phyloP scores from a whole-genome alignment of 176 grass and related monocot genomes.

The Ananas comosus region DNA sequence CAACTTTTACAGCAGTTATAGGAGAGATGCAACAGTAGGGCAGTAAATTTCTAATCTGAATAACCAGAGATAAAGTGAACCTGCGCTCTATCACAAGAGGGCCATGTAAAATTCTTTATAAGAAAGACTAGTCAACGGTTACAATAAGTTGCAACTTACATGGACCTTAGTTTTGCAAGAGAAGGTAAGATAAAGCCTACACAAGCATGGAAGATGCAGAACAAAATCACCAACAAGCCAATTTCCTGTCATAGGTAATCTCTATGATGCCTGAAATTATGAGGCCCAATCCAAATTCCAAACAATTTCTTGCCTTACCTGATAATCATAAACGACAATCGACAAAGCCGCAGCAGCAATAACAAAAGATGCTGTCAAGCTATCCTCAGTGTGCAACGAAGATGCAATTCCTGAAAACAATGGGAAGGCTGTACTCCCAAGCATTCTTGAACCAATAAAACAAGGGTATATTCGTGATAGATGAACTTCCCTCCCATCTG shows the following conservation, averaged over 20 bases:
- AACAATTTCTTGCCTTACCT: constrained; percentile 30
- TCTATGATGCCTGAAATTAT: neutral
- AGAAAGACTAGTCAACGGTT: neutral
- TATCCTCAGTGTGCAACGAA: constrained; percentile 47
- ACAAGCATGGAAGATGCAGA: constrained; percentile 83
- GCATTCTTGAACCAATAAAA: constrained; percentile 81
- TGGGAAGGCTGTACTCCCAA: constrained; percentile 58
- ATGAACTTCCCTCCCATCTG: constrained; percentile 61
- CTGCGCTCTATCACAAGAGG: too few relatives aligned
- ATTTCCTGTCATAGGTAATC: constrained; percentile 53
- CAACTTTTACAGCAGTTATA: too few relatives aligned
- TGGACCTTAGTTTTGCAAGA: constrained; percentile 72
- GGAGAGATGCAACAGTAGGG: too few relatives aligned
- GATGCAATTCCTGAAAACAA: constrained; percentile 52
- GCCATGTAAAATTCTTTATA: neutral
- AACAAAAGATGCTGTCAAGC: constrained; percentile 50
- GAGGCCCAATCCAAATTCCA: neutral
- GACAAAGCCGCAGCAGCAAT: constrained; percentile 46
- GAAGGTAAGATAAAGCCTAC: constrained; percentile 81
- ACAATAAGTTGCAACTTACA: constrained; percentile 32
- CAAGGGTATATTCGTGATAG: constrained; percentile 65
- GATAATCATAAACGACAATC: constrained; percentile 80
- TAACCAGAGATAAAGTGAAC: neutral
- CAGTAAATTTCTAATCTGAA: neutral
- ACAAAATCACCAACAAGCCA: constrained; percentile 54